These are phyloP conservation scores for Apiotrichum gamsii DNA, from an alignment of 1,284 basidiomycete genomes.

Conservation along the genomic window DNA sequence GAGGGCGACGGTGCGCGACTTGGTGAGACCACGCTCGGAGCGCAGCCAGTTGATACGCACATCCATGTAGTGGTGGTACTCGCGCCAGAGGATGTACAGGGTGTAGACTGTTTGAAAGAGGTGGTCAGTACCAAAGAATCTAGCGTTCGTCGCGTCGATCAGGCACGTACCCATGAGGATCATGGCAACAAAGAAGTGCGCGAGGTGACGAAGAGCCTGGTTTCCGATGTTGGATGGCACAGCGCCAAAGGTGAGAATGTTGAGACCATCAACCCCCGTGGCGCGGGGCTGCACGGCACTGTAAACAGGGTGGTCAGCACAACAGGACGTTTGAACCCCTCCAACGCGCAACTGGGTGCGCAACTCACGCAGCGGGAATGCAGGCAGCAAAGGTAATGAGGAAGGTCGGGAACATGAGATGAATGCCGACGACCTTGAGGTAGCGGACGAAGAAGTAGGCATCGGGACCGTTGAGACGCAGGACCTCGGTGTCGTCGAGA, in stretches of 20 bases:
- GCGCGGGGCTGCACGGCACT: conserved; percentile 30
- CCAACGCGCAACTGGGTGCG: too few species aligned
- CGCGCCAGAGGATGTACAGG: conserved; percentile 68
- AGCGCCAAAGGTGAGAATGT: conserved; percentile 76
- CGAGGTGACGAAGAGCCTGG: conserved; percentile 60
- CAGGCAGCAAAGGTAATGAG: conserved; percentile 51
- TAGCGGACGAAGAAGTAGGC: conserved; percentile 90
- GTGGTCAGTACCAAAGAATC: background rate
- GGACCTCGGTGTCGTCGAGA: conserved; percentile 36
- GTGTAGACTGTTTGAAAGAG: conserved; percentile 60
- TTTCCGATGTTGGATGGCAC: conserved; percentile 51
- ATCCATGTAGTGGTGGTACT: conserved; percentile 73
- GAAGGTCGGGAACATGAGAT: conserved; percentile 74
- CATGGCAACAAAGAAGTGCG: conserved; percentile 67
- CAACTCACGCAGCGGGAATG: conserved; percentile 37
- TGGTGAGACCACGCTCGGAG: conserved; percentile 65
- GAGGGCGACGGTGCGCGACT: conserved; percentile 81
- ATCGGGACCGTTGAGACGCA: conserved; percentile 74
- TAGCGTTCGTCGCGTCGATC: too few species aligned
- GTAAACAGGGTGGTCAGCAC: background rate
- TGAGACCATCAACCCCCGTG: conserved; percentile 57
- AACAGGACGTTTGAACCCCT: background rate
- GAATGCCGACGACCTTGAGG: conserved; percentile 50
- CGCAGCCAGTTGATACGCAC: conserved; percentile 80
- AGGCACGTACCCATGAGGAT: conserved; percentile 62